These are phyloP conservation scores for Trichomonascaceae sp. DNA, from an alignment of 1,139 yeast genomes.

Conservation along the genomic window DNA sequence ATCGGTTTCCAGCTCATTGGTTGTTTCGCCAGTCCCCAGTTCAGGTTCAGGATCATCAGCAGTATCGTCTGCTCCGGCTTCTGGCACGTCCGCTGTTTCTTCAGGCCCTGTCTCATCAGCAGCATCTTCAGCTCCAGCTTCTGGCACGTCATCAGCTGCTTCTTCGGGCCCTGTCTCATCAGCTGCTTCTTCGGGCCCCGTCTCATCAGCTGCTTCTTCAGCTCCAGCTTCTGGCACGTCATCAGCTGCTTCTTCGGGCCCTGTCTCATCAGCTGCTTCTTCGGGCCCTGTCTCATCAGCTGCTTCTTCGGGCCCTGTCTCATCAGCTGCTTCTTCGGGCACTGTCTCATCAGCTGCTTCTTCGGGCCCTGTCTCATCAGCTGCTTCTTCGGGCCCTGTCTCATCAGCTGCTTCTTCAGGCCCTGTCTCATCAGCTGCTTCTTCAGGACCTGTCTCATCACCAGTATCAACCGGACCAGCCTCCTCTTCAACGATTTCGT, in stretches of 20 bases:
- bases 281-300: constrained; percentile 5
- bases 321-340: not conserved
- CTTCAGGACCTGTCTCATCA: constrained; percentile 6
- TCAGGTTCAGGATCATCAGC: not conserved
- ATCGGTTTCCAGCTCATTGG: not conserved
- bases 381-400: not conserved
- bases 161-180: constrained; percentile 1
- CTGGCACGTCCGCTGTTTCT: not conserved
- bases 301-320: too few relatives aligned
- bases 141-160: constrained; percentile 1
- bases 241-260: constrained; percentile 5
- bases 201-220: not conserved
- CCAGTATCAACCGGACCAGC: constrained; percentile 9
- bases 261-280: constrained; percentile 5
- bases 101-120: not conserved
- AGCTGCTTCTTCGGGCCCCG: not conserved
- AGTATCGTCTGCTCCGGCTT: too few relatives aligned
- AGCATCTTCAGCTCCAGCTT: not conserved
- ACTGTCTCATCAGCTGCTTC: too few relatives aligned
- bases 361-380: constrained; percentile 7
- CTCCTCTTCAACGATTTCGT: constrained; percentile 8
- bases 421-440: not conserved
- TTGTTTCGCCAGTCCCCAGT: not conserved
- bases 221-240: constrained; percentile 8
- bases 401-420: too few relatives aligned